Base-by-base conservation (phyloP, 2,329 filamentous ascomycete species). In the Harringtonia aguacate region DNA sequence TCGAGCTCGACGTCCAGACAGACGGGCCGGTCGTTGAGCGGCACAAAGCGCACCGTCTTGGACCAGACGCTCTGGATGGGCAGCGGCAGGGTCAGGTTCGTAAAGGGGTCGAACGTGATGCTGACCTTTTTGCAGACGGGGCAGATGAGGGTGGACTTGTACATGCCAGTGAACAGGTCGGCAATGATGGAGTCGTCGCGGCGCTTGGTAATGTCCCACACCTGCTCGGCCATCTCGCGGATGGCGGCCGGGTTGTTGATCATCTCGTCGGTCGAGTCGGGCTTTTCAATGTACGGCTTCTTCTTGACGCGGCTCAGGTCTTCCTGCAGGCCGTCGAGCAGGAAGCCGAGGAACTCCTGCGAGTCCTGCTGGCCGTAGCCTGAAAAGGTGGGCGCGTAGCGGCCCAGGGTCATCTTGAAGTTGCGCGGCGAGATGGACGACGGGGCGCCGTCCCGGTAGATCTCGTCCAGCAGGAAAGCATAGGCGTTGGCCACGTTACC, bases 31-130 rank as follows among this genome's bases (percentile, higher is more conserved):
- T 84, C 79, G 46, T 82, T 78, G 2, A 92, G 66, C 3, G 89
- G 88, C 48, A 86, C 82, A 59, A 84, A 95, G 44, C 77, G 81
- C 52, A 97, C 68, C 1, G 73, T 71, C 51, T 83, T 82, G 46
- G 69, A 72, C 84, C 87, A 95, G 36, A 86, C 74, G 51, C 83
- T 88, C 59, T 92, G 84, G 44, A 95, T 78, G 0, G 92, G 92
- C 29, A 98, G 68, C 46, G 94, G 92, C 21, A 98, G 68, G 0
- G 92, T 95, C 47, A 98, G 67, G 52, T 94, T 92, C 61, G 88
- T 95, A 70, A 94, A 98, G 1, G 92, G 92, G 59, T 98, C 92
- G 57, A 98, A 98, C 0, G 92, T 97, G 55, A 98, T 95, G 74
- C 89, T 95, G 63, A 97, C 84, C 66, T 97, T 98, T 53, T 83